Percentiles rank a stretch among this genome's conserved stretches.
phyloP scores from a whole-genome alignment of 352 stramenopile genomes.

The Pythium folliculosum region DNA sequence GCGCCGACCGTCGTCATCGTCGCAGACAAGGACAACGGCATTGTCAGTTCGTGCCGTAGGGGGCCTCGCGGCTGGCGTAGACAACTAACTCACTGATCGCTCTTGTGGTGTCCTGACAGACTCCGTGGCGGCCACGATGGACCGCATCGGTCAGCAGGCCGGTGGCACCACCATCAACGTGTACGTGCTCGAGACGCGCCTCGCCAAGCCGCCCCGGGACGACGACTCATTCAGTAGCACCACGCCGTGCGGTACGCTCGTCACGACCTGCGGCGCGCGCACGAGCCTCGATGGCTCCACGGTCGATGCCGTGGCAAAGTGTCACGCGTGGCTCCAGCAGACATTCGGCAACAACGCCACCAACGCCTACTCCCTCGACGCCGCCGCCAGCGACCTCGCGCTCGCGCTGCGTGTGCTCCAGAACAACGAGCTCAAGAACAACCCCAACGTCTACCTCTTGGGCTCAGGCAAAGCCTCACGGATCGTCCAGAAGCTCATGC shows the following conservation, averaged over 20 bases:
- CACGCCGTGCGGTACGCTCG: too few species aligned
- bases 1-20: constrained; percentile 10
- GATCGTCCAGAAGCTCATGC: neutral
- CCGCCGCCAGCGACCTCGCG: neutral
- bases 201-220: too few species aligned
- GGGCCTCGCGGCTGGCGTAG: too few species aligned
- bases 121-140: constrained; percentile 1
- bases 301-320: neutral
- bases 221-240: too few species aligned
- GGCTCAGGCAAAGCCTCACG: neutral
- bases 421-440: neutral
- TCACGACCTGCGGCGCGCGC: too few species aligned
- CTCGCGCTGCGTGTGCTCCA: neutral
- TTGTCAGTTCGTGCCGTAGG: neutral
- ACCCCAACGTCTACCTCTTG: constrained; percentile 4
- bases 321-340: neutral
- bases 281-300: too few species aligned
- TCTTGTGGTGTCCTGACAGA: too few species aligned
- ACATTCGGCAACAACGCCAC: constrained; percentile 2
- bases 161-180: neutral
- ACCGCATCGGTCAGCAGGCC: neutral
- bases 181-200: too few species aligned
- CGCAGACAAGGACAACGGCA: neutral
- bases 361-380: constrained; percentile 5
- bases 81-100: too few species aligned